Conservation (phyloP, 73 alveolate species). For the Tetrahymena borealis region DNA sequence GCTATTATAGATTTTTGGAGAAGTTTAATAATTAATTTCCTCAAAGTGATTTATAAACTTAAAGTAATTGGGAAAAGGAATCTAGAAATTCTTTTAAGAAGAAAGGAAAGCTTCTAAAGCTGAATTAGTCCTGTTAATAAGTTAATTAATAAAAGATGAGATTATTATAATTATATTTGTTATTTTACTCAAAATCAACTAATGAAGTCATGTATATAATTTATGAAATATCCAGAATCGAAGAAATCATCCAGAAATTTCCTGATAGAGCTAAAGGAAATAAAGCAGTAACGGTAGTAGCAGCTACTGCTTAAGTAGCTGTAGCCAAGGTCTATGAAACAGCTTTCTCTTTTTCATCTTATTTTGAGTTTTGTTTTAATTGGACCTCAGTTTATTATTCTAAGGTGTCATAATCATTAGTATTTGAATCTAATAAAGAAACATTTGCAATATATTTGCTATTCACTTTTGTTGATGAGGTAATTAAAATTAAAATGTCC, state of each 20-base stretch:
- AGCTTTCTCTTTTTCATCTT: too few species aligned
- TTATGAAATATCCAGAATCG: not conserved
- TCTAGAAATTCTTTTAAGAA: not conserved
- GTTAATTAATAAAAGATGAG: not conserved
- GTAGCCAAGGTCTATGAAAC: too few species aligned
- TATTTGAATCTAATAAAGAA: too few species aligned
- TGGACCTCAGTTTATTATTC: too few species aligned
- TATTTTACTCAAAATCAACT: not conserved
- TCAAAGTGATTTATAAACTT: not conserved
- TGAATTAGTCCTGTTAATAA: not conserved
- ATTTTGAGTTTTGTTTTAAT: too few species aligned
- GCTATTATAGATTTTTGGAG: not conserved
- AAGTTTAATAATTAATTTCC: not conserved
- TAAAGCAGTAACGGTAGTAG: not conserved
- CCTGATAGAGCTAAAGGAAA: not conserved
- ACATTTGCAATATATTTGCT: too few species aligned
- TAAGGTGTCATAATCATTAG: too few species aligned
- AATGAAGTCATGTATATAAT: not conserved
- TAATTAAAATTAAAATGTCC: too few species aligned
- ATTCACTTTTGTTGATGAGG: too few species aligned
- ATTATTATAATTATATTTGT: too few species aligned
- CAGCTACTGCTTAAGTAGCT: not conserved
- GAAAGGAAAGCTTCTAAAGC: not conserved
- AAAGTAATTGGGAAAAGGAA: not conserved
- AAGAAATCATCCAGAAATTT: not conserved